Evolutionary conservation across 2,329 filamentous ascomycete genomes (phyloP).

Genomic region (Fusarium chlamydosporum): DNA sequence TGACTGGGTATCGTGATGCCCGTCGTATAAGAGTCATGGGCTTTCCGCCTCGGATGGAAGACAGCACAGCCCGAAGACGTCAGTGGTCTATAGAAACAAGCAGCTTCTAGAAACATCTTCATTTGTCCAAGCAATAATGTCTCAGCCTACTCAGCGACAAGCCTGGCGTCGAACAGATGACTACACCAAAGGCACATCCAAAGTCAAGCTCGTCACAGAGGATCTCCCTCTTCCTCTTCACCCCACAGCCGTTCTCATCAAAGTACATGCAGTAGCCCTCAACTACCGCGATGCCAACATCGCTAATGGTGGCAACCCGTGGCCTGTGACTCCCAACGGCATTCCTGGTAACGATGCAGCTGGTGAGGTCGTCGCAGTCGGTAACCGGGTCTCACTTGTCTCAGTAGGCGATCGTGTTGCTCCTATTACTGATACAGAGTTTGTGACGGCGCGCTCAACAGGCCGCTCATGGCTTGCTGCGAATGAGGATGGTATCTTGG

Average conservation of each 20-base stretch:
- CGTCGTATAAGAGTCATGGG: neutral
- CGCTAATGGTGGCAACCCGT: conserved; percentile 58
- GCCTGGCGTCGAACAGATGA: conserved; percentile 52
- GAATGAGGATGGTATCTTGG: conserved; percentile 61
- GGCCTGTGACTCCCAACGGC: conserved; percentile 56
- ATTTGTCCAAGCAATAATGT: conserved; percentile 7
- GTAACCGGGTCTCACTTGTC: conserved; percentile 54
- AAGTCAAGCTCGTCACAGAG: conserved; percentile 55
- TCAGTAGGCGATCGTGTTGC: conserved; percentile 56
- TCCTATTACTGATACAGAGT: conserved; percentile 58
- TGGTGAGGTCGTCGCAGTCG: conserved; percentile 58
- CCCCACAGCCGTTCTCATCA: conserved; percentile 53
- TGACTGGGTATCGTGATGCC: neutral
- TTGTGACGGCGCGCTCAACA: conserved; percentile 56
- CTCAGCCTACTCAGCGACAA: conserved; percentile 36
- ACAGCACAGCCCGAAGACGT: neutral
- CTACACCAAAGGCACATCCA: conserved; percentile 51
- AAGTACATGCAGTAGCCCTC: conserved; percentile 53
- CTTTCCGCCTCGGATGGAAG: neutral
- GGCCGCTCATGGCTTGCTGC: conserved; percentile 60
- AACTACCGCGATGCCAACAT: conserved; percentile 58
- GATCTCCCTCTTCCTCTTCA: conserved; percentile 50
- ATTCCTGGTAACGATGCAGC: conserved; percentile 58
- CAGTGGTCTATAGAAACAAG: too few species aligned
- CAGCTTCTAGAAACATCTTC: neutral